Evolutionary conservation across 1,284 basidiomycete genomes (phyloP).

Genomic region (Fomes fomentarius): DNA sequence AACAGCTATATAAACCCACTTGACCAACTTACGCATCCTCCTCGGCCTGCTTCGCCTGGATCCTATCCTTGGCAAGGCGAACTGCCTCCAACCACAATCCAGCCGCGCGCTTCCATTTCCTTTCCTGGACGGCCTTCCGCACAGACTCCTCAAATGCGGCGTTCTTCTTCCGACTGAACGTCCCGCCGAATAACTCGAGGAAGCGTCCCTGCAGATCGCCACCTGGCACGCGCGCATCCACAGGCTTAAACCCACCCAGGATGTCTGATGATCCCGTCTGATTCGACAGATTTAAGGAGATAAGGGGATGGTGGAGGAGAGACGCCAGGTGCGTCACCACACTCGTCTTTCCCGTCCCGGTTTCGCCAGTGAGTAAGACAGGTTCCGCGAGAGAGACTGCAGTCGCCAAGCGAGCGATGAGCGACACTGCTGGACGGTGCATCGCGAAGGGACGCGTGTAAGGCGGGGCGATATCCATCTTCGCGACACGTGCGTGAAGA

Average conservation of each 20-base stretch:
- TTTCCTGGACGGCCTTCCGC: slow-evolving; percentile 80
- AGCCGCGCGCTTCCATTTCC: slow-evolving; percentile 87
- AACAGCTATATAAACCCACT: not conserved
- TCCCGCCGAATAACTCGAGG: slow-evolving; percentile 82
- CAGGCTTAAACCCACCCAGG: slow-evolving; percentile 94
- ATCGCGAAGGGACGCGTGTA: slow-evolving; percentile 79
- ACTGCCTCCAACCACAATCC: slow-evolving; percentile 86
- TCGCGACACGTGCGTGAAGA: slow-evolving; percentile 48
- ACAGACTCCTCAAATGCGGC: slow-evolving; percentile 86
- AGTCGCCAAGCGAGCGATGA: slow-evolving; percentile 85
- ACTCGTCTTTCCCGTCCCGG: slow-evolving; percentile 98
- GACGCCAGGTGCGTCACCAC: slow-evolving; percentile 88
- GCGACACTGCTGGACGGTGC: slow-evolving; percentile 82
- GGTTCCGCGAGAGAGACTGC: slow-evolving; percentile 82
- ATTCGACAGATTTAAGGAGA: slow-evolving; percentile 93
- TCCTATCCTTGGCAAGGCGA: slow-evolving; percentile 68
- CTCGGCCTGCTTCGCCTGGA: slow-evolving; percentile 47
- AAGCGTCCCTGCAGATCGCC: slow-evolving; percentile 79
- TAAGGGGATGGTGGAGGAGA: slow-evolving; percentile 76
- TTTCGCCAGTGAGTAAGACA: slow-evolving; percentile 94
- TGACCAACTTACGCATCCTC: slow-evolving; percentile 46
- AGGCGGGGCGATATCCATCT: slow-evolving; percentile 38
- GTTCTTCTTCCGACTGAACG: slow-evolving; percentile 93
- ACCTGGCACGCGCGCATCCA: slow-evolving; percentile 85
- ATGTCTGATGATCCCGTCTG: slow-evolving; percentile 97